Evolutionary conservation across 202 grass and related monocot species (phyloP).

Genomic region (Elaeis oleifera): DNA sequence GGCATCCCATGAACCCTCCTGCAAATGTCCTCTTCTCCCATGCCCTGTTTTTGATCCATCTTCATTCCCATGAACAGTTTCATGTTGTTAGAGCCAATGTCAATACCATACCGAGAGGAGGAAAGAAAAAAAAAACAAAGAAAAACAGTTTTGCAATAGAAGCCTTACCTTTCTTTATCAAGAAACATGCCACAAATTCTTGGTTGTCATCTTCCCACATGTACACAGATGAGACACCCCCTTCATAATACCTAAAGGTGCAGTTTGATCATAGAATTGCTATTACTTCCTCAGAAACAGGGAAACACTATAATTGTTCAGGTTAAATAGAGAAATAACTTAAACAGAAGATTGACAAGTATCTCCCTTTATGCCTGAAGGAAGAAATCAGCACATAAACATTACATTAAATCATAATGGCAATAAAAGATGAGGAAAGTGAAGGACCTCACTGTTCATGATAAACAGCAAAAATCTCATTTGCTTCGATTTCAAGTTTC

Average conservation of each 20-base stretch:
- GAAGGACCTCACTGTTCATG: constrained; percentile 74
- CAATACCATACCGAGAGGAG: background rate
- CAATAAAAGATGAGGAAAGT: constrained; percentile 22
- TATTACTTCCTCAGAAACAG: background rate
- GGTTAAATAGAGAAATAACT: constrained; percentile 11
- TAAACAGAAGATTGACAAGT: too few species aligned
- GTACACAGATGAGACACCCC: constrained; percentile 87
- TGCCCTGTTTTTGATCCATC: constrained; percentile 51
- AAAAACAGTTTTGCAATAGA: background rate
- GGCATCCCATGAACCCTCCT: constrained; percentile 92
- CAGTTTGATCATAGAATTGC: constrained; percentile 7
- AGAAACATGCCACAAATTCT: constrained; percentile 84
- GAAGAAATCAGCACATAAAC: too few species aligned
- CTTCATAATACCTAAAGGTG: constrained; percentile 87
- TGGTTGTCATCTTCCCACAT: constrained; percentile 79
- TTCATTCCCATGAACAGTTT: constrained; percentile 24
- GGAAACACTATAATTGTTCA: background rate
- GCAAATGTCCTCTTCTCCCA: constrained; percentile 73
- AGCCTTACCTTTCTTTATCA: constrained; percentile 86
- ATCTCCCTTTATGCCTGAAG: too few species aligned
- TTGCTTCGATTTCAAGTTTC: constrained; percentile 83
- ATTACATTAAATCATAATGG: background rate
- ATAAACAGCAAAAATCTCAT: constrained; percentile 80
- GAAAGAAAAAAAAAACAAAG: constrained; percentile 2
- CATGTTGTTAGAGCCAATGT: background rate